Evolutionary conservation across 2,329 filamentous ascomycete genomes (phyloP), one percentile per base, ranked within the genome.

Genomic region (Dactylellina sp.): DNA sequence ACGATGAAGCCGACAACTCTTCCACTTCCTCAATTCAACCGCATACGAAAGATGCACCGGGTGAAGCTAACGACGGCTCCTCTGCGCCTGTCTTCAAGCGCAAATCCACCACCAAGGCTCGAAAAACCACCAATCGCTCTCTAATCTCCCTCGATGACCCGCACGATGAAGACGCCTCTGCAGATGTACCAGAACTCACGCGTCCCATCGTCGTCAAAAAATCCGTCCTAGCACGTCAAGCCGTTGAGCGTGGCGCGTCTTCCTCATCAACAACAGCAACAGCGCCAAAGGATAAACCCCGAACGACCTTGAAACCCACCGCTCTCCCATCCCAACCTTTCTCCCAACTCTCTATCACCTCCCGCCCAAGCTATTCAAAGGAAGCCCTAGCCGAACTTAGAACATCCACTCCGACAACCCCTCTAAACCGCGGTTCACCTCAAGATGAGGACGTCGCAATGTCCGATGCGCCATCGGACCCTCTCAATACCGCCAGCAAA

Each of bases 331-430:
- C 71, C 1, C 62, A 75, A 50, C 62, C 71, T 2, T 68, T 75
- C 44, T 66, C 61, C 7, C 71, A 75, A 40, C 71, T 75, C 18
- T 68, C 71, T 9, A 40, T 75, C 18, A 57, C 71, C 22, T 75
- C 71, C 12, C 52, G 71, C 2, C 55, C 63, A 0, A 62, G 22
- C 12, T 75, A 75, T 40, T 75, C 71, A 18, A 68, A 68, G 53
- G 71, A 68, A 40, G 71, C 71, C 0, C 71, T 75, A 5, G 71
- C 61, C 14, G 71, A 75, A 59, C 71, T 75, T 22, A 56, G 52
- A 40, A 61, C 53, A 4, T 75, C 71, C 1, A 75, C 71, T 0
- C 71, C 71, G 6, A 75, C 71, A 11, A 72, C 68, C 20, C 68
- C 68, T 42, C 52, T 72, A 14, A 56, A 56, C 55, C 68, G 61